Evolutionary conservation across 2,329 filamentous ascomycete genomes (phyloP), one percentile per base, ranked within the genome.

Genomic region (Ophiostoma sp.): DNA sequence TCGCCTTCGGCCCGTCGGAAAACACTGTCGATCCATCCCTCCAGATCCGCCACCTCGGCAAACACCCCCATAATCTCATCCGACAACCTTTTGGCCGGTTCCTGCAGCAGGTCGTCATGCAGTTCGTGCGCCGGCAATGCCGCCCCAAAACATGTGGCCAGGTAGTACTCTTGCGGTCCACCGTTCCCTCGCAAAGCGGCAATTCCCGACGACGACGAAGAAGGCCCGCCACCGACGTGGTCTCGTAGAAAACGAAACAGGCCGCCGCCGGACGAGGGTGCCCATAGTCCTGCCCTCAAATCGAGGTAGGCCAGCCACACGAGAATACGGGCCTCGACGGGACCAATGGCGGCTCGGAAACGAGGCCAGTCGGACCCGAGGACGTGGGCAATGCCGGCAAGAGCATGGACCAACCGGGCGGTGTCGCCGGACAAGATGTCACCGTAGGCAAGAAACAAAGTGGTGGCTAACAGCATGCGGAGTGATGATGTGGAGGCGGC

Each of bases 61-160:
- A 69, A 73, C 6, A 74, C 42, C 15, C 69, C 57, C 74, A 75
- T 74, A 17, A 72, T 74, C 39, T 74, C 72, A 25, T 75, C 74
- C 2, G 74, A 75, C 70, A 72, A 52, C 12, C 45, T 36, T 42
- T 75, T 75, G 61, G 70, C 68, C 3, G 74, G 74, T 42, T 75
- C 74, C 33, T 72, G 72, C 15, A 72, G 36, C 15, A 75, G 17
- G 3, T 74, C 72, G 22, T 75, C 74, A 11, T 52, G 12, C 22
- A 75, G 70, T 19, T 74, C 72, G 9, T 70, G 36, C 1, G 36
- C 45, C 0, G 74, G 74, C 36, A 75, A 36, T 0, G 68, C 57
- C 5, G 74, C 28, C 0, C 73, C 73, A 17, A 71, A 74, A 25
- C 73, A 74, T 1, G 72, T 61, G 2, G 69, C 45, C 36, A 74